phyloP scores from a whole-genome alignment of 106 monocot genomes.

The Agapanthus africanus region DNA sequence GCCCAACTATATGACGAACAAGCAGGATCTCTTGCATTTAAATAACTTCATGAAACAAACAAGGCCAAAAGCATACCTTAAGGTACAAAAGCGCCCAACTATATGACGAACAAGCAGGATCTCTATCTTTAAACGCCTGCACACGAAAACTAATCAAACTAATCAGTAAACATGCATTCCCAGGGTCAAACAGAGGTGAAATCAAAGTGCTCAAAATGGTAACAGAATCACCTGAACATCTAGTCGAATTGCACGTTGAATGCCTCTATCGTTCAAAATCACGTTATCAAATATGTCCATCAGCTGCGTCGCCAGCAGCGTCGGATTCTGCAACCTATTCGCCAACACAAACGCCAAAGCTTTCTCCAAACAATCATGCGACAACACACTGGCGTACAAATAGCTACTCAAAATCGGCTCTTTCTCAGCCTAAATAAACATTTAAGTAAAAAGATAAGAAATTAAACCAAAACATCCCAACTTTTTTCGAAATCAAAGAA shows the following conservation, averaged over 20 bases:
- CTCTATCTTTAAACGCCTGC: constrained; percentile 85
- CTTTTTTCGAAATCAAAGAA: background rate
- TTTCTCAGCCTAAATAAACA: constrained; percentile 64
- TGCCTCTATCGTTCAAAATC: constrained; percentile 69
- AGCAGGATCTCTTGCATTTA: constrained; percentile 91
- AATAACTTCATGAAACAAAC: too few species aligned
- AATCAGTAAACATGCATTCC: background rate
- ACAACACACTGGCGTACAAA: constrained; percentile 79
- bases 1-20: constrained; percentile 86
- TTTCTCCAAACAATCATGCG: constrained; percentile 78
- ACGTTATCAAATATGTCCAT: constrained; percentile 88
- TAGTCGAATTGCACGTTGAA: constrained; percentile 72
- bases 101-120: constrained; percentile 80
- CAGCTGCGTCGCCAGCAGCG: constrained; percentile 69
- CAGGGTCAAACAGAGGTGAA: background rate
- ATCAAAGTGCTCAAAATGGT: constrained; percentile 4
- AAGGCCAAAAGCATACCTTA: too few species aligned
- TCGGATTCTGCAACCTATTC: constrained; percentile 82
- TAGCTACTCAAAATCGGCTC: constrained; percentile 92
- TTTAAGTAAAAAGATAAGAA: background rate
- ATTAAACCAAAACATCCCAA: background rate
- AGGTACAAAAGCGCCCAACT: constrained; percentile 86
- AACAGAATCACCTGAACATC: constrained; percentile 72
- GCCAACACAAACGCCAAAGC: constrained; percentile 84
- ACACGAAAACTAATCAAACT: background rate